Evolutionary conservation across 2,329 filamentous ascomycete species (phyloP), one percentile per base, ranked within the genome.

Genomic region (Dendrostoma leiphaemia): DNA sequence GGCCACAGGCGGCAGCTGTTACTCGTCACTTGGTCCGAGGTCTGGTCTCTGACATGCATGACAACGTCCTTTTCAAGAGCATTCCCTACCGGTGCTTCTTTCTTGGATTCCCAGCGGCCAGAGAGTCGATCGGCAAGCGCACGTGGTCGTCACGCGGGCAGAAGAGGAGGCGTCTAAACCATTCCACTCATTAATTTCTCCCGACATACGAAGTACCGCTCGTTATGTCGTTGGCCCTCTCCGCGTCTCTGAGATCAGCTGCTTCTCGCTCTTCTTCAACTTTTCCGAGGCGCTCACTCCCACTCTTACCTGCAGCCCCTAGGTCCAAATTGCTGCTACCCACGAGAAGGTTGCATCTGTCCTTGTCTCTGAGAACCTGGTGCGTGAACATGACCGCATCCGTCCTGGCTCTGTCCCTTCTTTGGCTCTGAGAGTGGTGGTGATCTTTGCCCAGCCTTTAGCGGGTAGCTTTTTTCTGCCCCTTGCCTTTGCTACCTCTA

Each of bases 171-270:
- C 10, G 38, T n/a, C 23, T n/a, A 15, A 26, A 3, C 8, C n/a
- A 32, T 17, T 8, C 13, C 32, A 19, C 26, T 26, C 38, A 38
- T 46, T 28, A 47, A 28, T 51, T 17, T 24, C 26, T 55, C 26
- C 34, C 13, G 19, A 8, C 6, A n/a, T n/a, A n/a, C n/a, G n/a
- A n/a, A n/a, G n/a, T n/a, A n/a, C n/a, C n/a, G 31, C 46, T 46
- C 47, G 48, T 41, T 46, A 58, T 58, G 56, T 58, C 56, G 53
- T 34, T 55, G 43, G 52, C 56, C 46, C 52, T 54, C 28, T 47
- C 44, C 13, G 51, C 40, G 23, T 55, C 56, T 40, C 15, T 55
- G 56, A 52, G 52, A 51, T 41, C 52, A 37, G 56, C 52, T 28
- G 48, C 53, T 38, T 53, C 49, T 51, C 38, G 41, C n/a, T n/a